Percentiles rank a stretch among this genome's conserved stretches.
Evolutionary conservation across 164 flowering plant species (phyloP).

Genomic region (Santalum album): DNA sequence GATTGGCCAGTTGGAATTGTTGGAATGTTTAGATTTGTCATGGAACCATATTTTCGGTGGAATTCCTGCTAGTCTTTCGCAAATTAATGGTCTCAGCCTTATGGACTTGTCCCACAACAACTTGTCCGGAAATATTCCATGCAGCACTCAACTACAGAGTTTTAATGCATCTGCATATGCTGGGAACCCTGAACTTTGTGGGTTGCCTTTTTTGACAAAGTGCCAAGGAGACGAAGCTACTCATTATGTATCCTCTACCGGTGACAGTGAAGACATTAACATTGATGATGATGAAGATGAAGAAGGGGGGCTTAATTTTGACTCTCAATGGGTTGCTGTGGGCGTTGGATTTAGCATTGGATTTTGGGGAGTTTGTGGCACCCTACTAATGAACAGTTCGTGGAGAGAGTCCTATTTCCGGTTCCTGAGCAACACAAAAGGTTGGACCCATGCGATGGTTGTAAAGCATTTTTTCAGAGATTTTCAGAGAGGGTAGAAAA

Average conservation of each 20-base stretch:
- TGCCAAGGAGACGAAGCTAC: constrained; percentile 10
- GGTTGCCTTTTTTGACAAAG: constrained; percentile 17
- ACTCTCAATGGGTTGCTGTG: neutral
- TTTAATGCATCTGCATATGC: constrained; percentile 18
- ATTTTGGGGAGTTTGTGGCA: neutral
- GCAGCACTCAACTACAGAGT: constrained; percentile 23
- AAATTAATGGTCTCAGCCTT: constrained; percentile 19
- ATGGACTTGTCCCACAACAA: constrained; percentile 38
- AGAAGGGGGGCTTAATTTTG: neutral
- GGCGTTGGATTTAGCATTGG: constrained; percentile 5
- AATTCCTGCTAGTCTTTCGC: constrained; percentile 31
- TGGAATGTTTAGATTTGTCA: constrained; percentile 43
- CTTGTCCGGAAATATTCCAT: constrained; percentile 35
- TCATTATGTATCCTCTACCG: neutral
- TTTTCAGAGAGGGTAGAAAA: too few species aligned
- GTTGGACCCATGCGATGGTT: too few species aligned
- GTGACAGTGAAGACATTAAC: neutral
- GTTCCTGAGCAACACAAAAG: neutral
- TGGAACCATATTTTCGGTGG: constrained; percentile 31
- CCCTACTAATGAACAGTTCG: neutral
- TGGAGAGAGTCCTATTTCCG: constrained; percentile 7
- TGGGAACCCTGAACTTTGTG: constrained; percentile 38
- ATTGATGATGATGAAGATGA: constrained; percentile 3
- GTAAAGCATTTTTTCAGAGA: too few species aligned
- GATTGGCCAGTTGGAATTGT: constrained; percentile 19